Base-by-base conservation (phyloP, 768 basidiomycete species). In the Leccinum incarnatum region DNA sequence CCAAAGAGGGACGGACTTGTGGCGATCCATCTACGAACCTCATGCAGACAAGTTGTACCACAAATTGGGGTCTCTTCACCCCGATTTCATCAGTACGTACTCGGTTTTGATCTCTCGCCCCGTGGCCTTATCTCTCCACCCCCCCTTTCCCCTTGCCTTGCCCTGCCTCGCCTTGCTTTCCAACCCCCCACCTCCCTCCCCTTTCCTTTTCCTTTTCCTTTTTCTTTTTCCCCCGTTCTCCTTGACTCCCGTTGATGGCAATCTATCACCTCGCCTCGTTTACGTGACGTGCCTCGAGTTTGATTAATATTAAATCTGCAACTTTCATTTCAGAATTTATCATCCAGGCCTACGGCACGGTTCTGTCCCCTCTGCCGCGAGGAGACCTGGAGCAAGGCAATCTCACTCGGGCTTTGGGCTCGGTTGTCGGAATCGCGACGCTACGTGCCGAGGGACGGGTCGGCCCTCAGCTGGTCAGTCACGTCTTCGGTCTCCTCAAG, bases 401-500 rank as follows among this genome's bases (percentile, higher is more conserved):
- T 76, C 80, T 96, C 62, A 92, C 90, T 72, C 86, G 94, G 62
- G 84, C 89, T 40, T 70, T 94, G 71, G 87, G 92, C 53, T 94
- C 91, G 34, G 83, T 95, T 42, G 87, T 93, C 61, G 94, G 89
- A 30, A 86, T 89, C 49, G 88, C 94, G 25, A 87, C 91, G 60
- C 82, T 96, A 53, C 87, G 94, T 58, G 86, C 94, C 29, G 92
- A 95, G 68, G 86, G 83, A 29, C 79, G 88, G 49, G 94, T 95
- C 61, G 91, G 85, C 23, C 91, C 93, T 7, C 94, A 96, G 72
- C 79, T 96, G 58, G 87, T 78, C 11, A 93, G 91, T 72, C 94
- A 96, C 71, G 87, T 90, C 51, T 94, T 92, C 73, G 94, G 94
- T 12, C 81, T 96, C 64, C 85, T 94, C 69, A 96, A 95, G 74